Evolutionary conservation across 352 stramenopile genomes (phyloP), one percentile per base, ranked within the genome.

Genomic region (Halophytophthora batemanensis): DNA sequence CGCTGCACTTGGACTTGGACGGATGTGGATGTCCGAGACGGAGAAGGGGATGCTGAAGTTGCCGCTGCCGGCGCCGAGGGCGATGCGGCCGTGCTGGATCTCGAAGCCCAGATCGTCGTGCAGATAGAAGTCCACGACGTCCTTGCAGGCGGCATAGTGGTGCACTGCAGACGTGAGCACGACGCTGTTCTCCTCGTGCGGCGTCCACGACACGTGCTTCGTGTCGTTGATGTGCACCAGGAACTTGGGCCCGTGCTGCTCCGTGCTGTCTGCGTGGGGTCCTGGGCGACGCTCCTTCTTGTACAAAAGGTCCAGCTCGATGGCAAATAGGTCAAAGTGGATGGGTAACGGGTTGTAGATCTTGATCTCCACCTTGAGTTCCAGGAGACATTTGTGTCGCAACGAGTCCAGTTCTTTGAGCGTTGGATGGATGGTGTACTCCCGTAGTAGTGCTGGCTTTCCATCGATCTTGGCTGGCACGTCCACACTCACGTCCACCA

Each of bases 291-390:
- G 42, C n/a, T 49, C 47, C 40, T 61, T 70, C 50, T 74, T 71
- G 56, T 90, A 93, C 10, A 86, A 50, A 15, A 93, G 45, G 35
- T 93, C 73, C 15, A 91, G 77, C 46, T 86, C 63, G 14, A 91
- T 66, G 12, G 64, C 62, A 34, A 78, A 86, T 13, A 93, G 73
- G 44, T 87, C 66, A 28, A 93, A 84, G 36, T 75, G 62, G 50
- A 93, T 87, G 29, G 83, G 83, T 29, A 93, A 57, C 17, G 83
- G 83, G 57, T 93, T 92, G 71, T 90, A 74, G 48, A 92, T 71
- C 35, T 64, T 75, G 38, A 93, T 73, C n/a, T 54, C 56, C 38
- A 93, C 79, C 45, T 83, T 71, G 8, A 93, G 49, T 38, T 86
- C 65, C 39, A 93, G 46, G 25, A 88, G 59, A 56, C 83, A 93